Evolutionary conservation across 2,329 filamentous ascomycete species (phyloP).

Genomic region (Cladosporium colombiae): DNA sequence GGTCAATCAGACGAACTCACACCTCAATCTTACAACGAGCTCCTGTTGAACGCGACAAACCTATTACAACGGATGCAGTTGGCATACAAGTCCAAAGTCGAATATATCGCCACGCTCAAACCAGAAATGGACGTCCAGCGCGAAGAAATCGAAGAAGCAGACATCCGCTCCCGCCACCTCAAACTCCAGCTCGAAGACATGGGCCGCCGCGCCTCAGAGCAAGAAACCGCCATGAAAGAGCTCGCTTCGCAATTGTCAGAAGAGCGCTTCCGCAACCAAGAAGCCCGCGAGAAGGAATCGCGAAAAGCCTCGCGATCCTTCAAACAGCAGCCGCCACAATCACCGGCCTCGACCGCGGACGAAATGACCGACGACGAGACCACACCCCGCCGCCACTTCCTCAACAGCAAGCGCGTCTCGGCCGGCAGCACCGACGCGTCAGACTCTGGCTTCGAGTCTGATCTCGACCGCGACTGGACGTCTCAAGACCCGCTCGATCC

Average conservation of each 20-base stretch:
- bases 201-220: conserved; percentile 56
- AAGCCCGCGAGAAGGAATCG: conserved; percentile 43
- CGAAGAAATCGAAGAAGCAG: conserved; percentile 63
- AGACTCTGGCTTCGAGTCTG: conserved; percentile 63
- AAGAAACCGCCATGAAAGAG: conserved; percentile 57
- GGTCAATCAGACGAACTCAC: conserved; percentile 51
- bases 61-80: conserved; percentile 57
- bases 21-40: conserved; percentile 57
- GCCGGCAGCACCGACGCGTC: conserved; percentile 43
- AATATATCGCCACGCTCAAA: conserved; percentile 52
- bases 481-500: conserved; percentile 12
- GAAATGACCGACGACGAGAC: conserved; percentile 27
- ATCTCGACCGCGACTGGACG: conserved; percentile 50
- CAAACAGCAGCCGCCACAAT: conserved; percentile 21
- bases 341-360: conserved; percentile 24
- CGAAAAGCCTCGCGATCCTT: conserved; percentile 32
- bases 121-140: conserved; percentile 58
- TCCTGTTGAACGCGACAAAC: conserved; percentile 58
- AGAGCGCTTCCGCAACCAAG: conserved; percentile 34
- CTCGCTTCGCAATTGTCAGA: conserved; percentile 51
- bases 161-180: conserved; percentile 58
- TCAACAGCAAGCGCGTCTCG: conserved; percentile 30
- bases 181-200: conserved; percentile 64
- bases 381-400: conserved; percentile 5
- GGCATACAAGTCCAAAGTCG: conserved; percentile 56